Evolutionary conservation across 192 early-diverging fungal genomes (phyloP).

Genomic region (Jimgerdemannia flammicorona): DNA sequence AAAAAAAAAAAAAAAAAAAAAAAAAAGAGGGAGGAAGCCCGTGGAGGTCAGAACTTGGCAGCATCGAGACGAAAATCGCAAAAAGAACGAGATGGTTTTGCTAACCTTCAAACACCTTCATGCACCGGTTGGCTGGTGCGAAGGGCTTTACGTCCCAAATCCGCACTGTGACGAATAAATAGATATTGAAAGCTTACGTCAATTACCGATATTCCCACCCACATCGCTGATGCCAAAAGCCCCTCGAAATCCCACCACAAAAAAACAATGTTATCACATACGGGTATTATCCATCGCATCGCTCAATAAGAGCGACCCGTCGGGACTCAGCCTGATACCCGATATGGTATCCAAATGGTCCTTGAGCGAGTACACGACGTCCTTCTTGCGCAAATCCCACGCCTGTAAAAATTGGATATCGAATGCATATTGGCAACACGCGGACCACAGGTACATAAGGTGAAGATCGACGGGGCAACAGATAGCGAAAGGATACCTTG

Average conservation of each 20-base stretch:
- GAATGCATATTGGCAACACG: constrained; percentile 1
- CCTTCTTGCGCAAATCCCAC: constrained; percentile 86
- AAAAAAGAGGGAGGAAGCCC: not conserved
- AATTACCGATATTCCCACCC: not conserved
- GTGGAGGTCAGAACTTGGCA: not conserved
- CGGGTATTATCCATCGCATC: constrained; percentile 94
- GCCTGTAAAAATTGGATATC: constrained; percentile 33
- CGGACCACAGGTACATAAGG: no score
- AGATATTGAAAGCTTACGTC: not conserved
- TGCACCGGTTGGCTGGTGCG: constrained; percentile 64
- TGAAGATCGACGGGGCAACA: no score
- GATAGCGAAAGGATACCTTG: not conserved
- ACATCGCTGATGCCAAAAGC: no score
- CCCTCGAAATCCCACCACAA: not conserved
- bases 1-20: not conserved
- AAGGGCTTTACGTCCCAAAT: constrained; percentile 97
- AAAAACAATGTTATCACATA: constrained; percentile 9
- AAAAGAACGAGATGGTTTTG: not conserved
- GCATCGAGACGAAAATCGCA: not conserved
- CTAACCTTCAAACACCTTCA: constrained; percentile 71
- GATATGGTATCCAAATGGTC: constrained; percentile 92
- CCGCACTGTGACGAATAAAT: constrained; percentile 42
- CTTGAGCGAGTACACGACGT: constrained; percentile 55
- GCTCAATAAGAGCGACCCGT: constrained; percentile 78
- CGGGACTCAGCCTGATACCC: constrained; percentile 78